These are phyloP conservation scores for Zygoascus meyerae DNA, from an alignment of 1,139 yeast species.

Conservation along the genomic window DNA sequence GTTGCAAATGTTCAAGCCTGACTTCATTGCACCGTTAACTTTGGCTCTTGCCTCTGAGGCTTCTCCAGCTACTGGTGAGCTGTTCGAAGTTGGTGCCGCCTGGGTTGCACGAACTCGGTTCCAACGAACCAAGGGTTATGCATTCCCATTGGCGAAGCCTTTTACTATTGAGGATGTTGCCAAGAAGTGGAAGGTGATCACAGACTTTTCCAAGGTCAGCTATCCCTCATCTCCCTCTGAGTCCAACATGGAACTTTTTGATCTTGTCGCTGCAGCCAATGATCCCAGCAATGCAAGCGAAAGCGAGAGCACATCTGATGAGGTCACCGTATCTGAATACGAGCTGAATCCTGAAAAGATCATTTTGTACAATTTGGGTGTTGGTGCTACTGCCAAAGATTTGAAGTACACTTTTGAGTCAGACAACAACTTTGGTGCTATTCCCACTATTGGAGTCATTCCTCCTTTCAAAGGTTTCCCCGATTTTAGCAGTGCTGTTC, in stretches of 20 bases:
- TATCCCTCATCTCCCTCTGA: constrained; percentile 65
- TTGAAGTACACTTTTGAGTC: constrained; percentile 77
- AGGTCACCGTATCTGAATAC: constrained; percentile 31
- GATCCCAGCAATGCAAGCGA: constrained; percentile 47
- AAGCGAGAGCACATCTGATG: constrained; percentile 44
- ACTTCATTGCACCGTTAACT: constrained; percentile 85
- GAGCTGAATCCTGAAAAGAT: constrained; percentile 62
- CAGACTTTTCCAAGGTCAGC: constrained; percentile 56
- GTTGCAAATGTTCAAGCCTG: constrained; percentile 76
- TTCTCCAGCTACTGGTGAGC: constrained; percentile 60
- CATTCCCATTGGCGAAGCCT: constrained; percentile 45
- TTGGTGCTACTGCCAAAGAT: constrained; percentile 79
- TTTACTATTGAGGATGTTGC: constrained; percentile 66
- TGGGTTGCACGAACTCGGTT: constrained; percentile 95
- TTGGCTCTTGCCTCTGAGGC: constrained; percentile 72
- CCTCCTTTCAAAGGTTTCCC: constrained; percentile 56
- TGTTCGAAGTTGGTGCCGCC: constrained; percentile 79
- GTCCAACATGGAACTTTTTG: constrained; percentile 49
- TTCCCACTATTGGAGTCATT: constrained; percentile 89
- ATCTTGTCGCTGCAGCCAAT: constrained; percentile 32
- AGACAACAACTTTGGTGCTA: constrained; percentile 71
- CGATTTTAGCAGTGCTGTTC: constrained; percentile 54
- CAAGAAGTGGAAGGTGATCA: constrained; percentile 59
- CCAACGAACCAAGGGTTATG: constrained; percentile 89
- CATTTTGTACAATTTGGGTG: constrained; percentile 80